Evolutionary conservation across 2,329 filamentous ascomycete genomes (phyloP).

Genomic region (Calonectria henricotiae): DNA sequence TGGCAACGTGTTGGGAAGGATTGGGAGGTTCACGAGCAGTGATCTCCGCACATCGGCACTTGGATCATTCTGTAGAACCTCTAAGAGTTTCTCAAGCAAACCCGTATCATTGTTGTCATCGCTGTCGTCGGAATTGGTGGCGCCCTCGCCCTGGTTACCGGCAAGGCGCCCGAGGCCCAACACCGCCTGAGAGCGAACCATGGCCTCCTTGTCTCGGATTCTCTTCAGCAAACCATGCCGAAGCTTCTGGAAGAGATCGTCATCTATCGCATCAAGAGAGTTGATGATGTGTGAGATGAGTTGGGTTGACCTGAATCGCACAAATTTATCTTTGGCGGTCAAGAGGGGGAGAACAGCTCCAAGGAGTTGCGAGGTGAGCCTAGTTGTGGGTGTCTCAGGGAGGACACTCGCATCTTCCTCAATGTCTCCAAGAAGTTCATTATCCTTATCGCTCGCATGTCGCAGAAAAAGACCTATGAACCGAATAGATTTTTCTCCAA

Average conservation of each 20-base stretch:
- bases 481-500: slow-evolving; percentile 87
- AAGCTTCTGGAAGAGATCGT: slow-evolving; percentile 89
- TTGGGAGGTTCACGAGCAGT: slow-evolving; percentile 90
- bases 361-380: slow-evolving; percentile 83
- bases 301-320: slow-evolving; percentile 92
- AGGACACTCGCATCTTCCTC: slow-evolving; percentile 80
- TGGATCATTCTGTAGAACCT: slow-evolving; percentile 93
- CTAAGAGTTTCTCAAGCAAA: slow-evolving; percentile 86
- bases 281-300: slow-evolving; percentile 93
- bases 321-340: slow-evolving; percentile 90
- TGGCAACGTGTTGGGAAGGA: slow-evolving; percentile 85
- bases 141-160: slow-evolving; percentile 82
- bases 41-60: slow-evolving; percentile 94
- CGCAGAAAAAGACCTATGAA: slow-evolving; percentile 92
- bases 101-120: slow-evolving; percentile 76
- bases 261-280: slow-evolving; percentile 91
- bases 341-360: slow-evolving; percentile 83
- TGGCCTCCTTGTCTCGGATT: slow-evolving; percentile 93
- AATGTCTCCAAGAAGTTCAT: slow-evolving; percentile 76
- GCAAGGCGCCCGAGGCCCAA: slow-evolving; percentile 90
- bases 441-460: slow-evolving; percentile 80
- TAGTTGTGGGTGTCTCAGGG: slow-evolving; percentile 87
- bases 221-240: slow-evolving; percentile 86
- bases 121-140: slow-evolving; percentile 79
- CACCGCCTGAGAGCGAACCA: slow-evolving; percentile 93